phyloP scores from a whole-genome alignment of 169 alveolate genomes.

The Plasmodium yoelii region DNA sequence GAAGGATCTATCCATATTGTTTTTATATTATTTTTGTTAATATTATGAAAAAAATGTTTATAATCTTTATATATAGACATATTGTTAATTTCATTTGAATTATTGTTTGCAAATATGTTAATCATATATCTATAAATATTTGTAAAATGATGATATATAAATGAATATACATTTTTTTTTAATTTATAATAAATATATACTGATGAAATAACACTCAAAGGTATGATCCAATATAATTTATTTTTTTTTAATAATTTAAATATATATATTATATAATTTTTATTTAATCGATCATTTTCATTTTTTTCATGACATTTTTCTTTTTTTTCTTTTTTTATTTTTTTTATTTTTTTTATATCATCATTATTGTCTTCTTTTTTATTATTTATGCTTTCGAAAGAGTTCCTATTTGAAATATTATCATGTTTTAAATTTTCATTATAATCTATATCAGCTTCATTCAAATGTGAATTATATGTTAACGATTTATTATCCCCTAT shows the following conservation, averaged over 20 bases:
- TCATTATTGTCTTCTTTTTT: not conserved
- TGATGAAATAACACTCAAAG: conserved; percentile 22
- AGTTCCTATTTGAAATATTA: not conserved
- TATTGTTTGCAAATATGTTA: not conserved
- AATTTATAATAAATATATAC: conserved; percentile 46
- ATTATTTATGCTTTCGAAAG: not conserved
- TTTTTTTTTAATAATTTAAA: conserved; percentile 18
- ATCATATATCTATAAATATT: conserved; percentile 9
- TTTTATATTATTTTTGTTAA: conserved; percentile 47
- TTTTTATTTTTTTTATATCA: not conserved
- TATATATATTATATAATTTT: conserved; percentile 3
- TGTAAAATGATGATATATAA: conserved; percentile 7
- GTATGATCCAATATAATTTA: conserved; percentile 57
- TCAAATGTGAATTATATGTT: too few relatives aligned
- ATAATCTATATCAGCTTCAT: not conserved
- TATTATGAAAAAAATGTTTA: conserved; percentile 56
- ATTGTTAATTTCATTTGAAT: not conserved
- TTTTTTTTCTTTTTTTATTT: not conserved
- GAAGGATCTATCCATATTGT: conserved; percentile 40
- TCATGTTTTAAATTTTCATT: not conserved
- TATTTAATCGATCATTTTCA: not conserved
- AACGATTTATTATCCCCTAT: too few relatives aligned
- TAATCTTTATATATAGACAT: conserved; percentile 11
- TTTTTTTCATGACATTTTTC: not conserved
- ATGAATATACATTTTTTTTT: conserved; percentile 5